Evolutionary conservation across 768 basidiomycete genomes (phyloP).

Genomic region (Dacryopinax spathularia): DNA sequence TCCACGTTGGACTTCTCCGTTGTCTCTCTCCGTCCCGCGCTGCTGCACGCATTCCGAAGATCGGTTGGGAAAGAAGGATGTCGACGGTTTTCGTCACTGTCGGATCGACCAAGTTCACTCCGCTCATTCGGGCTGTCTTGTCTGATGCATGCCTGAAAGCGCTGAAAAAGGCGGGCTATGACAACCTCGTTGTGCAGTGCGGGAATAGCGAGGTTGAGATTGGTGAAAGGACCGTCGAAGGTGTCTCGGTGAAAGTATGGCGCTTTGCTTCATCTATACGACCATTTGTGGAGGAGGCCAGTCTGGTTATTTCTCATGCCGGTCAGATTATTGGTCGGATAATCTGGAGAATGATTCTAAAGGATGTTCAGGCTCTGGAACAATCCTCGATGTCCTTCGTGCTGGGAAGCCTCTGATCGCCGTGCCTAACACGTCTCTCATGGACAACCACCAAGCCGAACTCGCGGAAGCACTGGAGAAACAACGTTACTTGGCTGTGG

Average conservation of each 20-base stretch:
- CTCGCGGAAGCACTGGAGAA: slow-evolving; percentile 54
- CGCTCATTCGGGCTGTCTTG: slow-evolving; percentile 47
- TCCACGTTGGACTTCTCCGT: background rate
- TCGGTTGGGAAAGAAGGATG: background rate
- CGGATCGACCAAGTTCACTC: slow-evolving; percentile 77
- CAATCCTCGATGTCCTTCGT: slow-evolving; percentile 77
- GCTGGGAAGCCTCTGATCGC: slow-evolving; percentile 64
- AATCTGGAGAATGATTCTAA: background rate
- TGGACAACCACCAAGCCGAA: slow-evolving; percentile 90
- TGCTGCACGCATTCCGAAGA: background rate
- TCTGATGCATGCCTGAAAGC: slow-evolving; percentile 42
- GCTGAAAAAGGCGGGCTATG: slow-evolving; percentile 43
- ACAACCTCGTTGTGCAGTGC: slow-evolving; percentile 55
- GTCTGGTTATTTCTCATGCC: slow-evolving; percentile 85
- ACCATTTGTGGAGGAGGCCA: slow-evolving; percentile 46
- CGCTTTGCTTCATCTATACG: slow-evolving; percentile 61
- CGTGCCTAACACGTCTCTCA: slow-evolving; percentile 74
- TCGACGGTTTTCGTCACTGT: slow-evolving; percentile 58
- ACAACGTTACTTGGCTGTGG: slow-evolving; percentile 43
- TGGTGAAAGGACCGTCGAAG: slow-evolving; percentile 23
- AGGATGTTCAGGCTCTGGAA: slow-evolving; percentile 61
- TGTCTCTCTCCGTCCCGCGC: background rate
- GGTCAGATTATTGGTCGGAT: slow-evolving; percentile 36
- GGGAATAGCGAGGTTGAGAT: slow-evolving; percentile 47
- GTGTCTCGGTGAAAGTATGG: slow-evolving; percentile 49